Base-by-base conservation (phyloP, 345 rosid genomes). In the Aurinia saxatilis region DNA sequence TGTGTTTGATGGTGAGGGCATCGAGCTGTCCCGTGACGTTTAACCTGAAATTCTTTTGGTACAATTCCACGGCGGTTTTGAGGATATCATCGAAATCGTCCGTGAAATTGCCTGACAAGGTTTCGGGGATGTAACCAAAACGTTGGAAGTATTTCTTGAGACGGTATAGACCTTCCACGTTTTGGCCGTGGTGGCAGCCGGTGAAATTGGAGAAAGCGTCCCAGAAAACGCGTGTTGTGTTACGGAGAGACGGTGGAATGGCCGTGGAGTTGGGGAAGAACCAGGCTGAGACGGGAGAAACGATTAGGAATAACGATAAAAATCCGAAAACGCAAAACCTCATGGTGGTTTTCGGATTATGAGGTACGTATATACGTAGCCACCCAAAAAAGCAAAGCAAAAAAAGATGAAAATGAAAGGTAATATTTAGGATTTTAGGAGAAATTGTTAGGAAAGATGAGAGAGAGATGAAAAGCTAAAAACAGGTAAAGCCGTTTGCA, bases 21-120 rank as follows among this genome's bases (percentile, higher is more conserved):
- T 92, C 99, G 36, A 92, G 95, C 16, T 79, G 60, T 1, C 99
- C 99, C 5, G 99, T 85, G 35, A 74, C 74, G 10, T 83, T 55
- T 25, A 92, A 84, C 64, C 78, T 78, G 75, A 92, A 92, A 68
- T 89, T 87, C 36, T 15, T 73, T 46, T 92, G 99, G 73, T 92
- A 92, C 1, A 84, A 68, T 50, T 66, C 84, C 44, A 92, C 36
- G 8, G 96, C 99, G 1, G 80, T 30, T 31, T 76, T 81, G 4
- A 92, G 80, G 2, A 63, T 19, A 9, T 80, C 83, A 23, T 92
- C 96, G 60, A 85, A 92, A 18, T 79, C 79, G 30, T 92, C 90
- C 34, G 85, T 87, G 76, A 85, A 75, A 61, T 89, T 84, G 1
- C 63, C 68, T 0, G 72, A 15, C 39, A 14, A 45, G 17, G 71